These are phyloP conservation scores for Schoenoplectus tabernaemontani DNA, from an alignment of 202 grass and related monocot species.

Conservation along the genomic window DNA sequence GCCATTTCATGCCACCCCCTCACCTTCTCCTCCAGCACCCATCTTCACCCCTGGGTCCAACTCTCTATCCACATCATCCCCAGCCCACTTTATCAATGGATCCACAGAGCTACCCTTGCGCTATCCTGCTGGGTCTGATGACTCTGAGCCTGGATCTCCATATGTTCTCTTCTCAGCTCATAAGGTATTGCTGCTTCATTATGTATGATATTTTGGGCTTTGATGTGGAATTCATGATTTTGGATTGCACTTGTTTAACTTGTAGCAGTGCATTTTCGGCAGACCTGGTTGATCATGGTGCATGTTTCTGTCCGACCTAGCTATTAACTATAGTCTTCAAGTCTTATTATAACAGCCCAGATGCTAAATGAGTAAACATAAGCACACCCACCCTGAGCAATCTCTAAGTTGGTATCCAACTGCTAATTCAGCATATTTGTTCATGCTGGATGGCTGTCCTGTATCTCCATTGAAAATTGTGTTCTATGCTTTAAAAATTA, in stretches of 20 bases:
- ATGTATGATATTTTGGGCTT: not conserved
- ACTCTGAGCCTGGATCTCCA: slow-evolving; percentile 48
- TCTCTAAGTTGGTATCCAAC: not conserved
- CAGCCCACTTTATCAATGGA: slow-evolving; percentile 49
- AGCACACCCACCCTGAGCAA: not conserved
- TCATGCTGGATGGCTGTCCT: not conserved
- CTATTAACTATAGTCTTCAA: not conserved
- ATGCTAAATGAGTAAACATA: not conserved
- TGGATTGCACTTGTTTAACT: too few relatives aligned
- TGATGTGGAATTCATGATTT: too few relatives aligned
- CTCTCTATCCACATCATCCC: slow-evolving; percentile 52
- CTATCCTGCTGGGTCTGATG: slow-evolving; percentile 30
- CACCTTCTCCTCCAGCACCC: slow-evolving; percentile 33
- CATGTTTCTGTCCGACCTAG: not conserved
- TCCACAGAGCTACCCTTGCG: slow-evolving; percentile 36
- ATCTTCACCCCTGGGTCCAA: slow-evolving; percentile 19
- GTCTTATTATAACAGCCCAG: not conserved
- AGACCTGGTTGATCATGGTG: not conserved
- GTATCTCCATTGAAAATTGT: not conserved
- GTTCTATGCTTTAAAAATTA: not conserved
- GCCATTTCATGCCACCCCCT: slow-evolving; percentile 60
- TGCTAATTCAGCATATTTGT: not conserved
- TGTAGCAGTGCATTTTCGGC: not conserved
- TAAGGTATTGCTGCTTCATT: slow-evolving; percentile 42
- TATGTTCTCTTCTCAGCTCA: slow-evolving; percentile 91